Evolutionary conservation across 2,329 filamentous ascomycete species (phyloP), one percentile per base, ranked within the genome.

Genomic region (Aspergillus ruber): DNA sequence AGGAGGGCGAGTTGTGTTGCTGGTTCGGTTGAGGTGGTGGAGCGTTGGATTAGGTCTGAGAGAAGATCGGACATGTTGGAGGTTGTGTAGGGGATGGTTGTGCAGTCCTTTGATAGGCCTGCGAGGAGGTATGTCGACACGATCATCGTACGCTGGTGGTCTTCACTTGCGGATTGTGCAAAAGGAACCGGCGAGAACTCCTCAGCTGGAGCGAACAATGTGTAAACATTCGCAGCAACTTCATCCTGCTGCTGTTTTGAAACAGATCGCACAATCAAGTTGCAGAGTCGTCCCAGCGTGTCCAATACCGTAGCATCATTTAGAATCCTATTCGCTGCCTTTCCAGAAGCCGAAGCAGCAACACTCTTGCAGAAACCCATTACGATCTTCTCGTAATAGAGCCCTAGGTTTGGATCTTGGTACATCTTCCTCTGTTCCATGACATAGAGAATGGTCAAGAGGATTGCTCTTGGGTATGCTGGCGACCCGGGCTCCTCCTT

Each of bases 401-500:
- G 57, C 27, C 70, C 68, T 41, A 76, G 57, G 50, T 72, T 71
- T 7, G 64, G 70, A 48, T 72, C 68, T 45, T 64, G 57, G 10
- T 67, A 56, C 54, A 74, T 62, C 12, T 68, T 64, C 49, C 78
- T 77, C 54, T 77, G 73, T 23, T 74, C 74, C 64, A 85, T 77
- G 2, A 81, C 78, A 61, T 81, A 84, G 2, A 84, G 68, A 42
- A 84, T 70, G 2, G 82, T 82, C 20, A 80, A 73, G 2, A 86
- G 67, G 4, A 86, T 74, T 6, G 79, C 77, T 18, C 73, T 70
- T n/a, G 81, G 73, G 56, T 85, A 85, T 3, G 67, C 66, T 6
- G 73, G 68, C 10, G 76, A 72, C 3, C 75, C 62, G 20, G 55
- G 49, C 18, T 66, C 70, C 25, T 71, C 66, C 52, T 77, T 76